phyloP scores from a whole-genome alignment of 148 eudicot species.

The Bassia scoparia region DNA sequence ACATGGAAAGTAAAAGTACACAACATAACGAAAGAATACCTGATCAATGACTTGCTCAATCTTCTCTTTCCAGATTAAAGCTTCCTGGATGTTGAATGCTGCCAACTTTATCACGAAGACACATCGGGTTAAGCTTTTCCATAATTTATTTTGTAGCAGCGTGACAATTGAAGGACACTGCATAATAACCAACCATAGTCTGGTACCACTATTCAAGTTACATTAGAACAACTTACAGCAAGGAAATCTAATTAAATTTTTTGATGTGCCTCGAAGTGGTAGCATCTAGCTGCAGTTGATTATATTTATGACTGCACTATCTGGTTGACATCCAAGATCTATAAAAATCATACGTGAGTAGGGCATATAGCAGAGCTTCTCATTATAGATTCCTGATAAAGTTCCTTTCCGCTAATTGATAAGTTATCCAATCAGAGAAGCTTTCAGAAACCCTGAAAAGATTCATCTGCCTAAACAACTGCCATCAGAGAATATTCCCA shows the following conservation, averaged over 20 bases:
- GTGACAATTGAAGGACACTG: slow-evolving; percentile 15
- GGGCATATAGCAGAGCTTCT: background rate
- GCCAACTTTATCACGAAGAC: slow-evolving; percentile 73
- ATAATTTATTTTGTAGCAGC: slow-evolving; percentile 3
- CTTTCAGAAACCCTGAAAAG: background rate
- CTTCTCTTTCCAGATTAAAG: slow-evolving; percentile 95
- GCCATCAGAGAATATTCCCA: background rate
- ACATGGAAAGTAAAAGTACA: slow-evolving; percentile 10
- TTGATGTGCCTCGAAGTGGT: slow-evolving; percentile 7
- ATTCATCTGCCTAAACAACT: background rate
- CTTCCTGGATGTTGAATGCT: slow-evolving; percentile 99
- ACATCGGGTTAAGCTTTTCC: slow-evolving; percentile 23
- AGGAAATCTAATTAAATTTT: background rate
- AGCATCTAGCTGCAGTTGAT: slow-evolving; percentile 8
- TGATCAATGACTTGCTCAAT: slow-evolving; percentile 93
- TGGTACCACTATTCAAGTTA: slow-evolving; percentile 13
- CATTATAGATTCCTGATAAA: background rate
- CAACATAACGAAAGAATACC: slow-evolving; percentile 37
- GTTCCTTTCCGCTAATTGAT: background rate
- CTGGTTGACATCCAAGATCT: background rate
- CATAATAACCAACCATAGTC: slow-evolving; percentile 9
- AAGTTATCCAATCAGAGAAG: background rate
- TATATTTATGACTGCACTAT: slow-evolving; percentile 5
- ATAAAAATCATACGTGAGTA: background rate
- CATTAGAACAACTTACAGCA: slow-evolving; percentile 14